Base-by-base conservation (phyloP, 2,329 filamentous ascomycete genomes). In the Blastomyces gilchristii region DNA sequence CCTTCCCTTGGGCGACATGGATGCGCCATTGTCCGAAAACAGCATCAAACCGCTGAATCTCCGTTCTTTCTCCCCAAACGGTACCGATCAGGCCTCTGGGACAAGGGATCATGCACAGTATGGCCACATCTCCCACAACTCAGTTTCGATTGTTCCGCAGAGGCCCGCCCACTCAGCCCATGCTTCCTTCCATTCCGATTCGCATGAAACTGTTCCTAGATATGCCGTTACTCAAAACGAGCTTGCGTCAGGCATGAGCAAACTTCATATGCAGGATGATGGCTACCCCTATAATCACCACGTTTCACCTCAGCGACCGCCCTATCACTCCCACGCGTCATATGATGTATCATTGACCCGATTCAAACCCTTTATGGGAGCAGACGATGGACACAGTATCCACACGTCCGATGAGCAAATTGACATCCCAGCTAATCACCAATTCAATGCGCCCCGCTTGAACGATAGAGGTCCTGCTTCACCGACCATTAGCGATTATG, bases 261-360 rank as follows among this genome's bases (percentile, higher is more conserved):
- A 74, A 39, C 64, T 78, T 14, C 73, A 76, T 58, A 31, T 78
- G 8, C 72, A 71, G 37, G 73, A 76, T 34, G 66, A 63, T 25
- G 25, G 41, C 7, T 72, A 74, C 57, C 69, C 70, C n/a, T 74
- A 71, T 56, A 70, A 75, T 43, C 70, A 73, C n/a, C 75, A 73
- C 8, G 50, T 63, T 9, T 63, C 63, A 16, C 60, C 59, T 2
- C 73, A 70, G 39, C 72, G 75, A 16, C 71, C 73, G 11, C 45
- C 65, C 0, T 75, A 72, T 63, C 61, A 70, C n/a, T 65, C 68
- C 2, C 72, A 73, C 37, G 68, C 77, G 5, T 76, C 77, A 5
- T 72, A 79, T n/a, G 81, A 84, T 63, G 73, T 75, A n/a, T 73
- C 77, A 0, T 70, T 77, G n/a, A 71, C 74, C n/a, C 68, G 76